These are phyloP conservation scores for Halophytophthora batemanensis DNA, from an alignment of 352 stramenopile species.

Conservation along the genomic window DNA sequence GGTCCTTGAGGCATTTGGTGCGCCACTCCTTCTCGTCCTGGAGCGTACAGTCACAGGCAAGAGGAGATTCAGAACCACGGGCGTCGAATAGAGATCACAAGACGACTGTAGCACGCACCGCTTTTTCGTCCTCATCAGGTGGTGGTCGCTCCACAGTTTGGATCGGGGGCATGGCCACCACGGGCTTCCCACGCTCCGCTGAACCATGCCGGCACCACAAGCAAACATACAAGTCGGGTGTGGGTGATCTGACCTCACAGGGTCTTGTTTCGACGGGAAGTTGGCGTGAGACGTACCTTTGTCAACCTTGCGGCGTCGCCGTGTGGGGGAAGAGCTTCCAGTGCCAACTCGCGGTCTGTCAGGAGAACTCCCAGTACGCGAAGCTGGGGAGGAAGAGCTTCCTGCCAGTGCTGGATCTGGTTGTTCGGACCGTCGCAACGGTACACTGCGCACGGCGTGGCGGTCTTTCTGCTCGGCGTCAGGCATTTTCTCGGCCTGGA, in stretches of 20 bases:
- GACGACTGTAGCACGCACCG: slow-evolving; percentile 12
- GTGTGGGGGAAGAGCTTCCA: background rate
- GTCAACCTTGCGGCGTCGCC: slow-evolving; percentile 6
- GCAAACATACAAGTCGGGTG: background rate
- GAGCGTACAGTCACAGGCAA: background rate
- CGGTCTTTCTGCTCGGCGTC: slow-evolving; percentile 33
- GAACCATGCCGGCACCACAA: no score
- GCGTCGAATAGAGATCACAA: no score
- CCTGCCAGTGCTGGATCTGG: background rate
- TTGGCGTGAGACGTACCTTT: slow-evolving; percentile 9
- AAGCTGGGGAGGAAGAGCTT: slow-evolving; percentile 9
- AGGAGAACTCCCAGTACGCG: slow-evolving; percentile 7
- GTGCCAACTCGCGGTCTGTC: slow-evolving; percentile 10
- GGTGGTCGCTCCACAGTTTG: slow-evolving; percentile 12
- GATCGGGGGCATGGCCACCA: background rate
- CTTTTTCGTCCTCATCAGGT: slow-evolving; percentile 16
- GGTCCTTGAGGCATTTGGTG: slow-evolving; percentile 32
- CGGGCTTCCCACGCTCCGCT: slow-evolving; percentile 7
- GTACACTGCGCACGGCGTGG: slow-evolving; percentile 45
- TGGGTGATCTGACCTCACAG: no score
- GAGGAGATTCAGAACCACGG: no score
- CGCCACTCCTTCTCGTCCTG: slow-evolving; percentile 44
- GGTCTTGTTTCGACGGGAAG: no score
- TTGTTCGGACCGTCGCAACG: slow-evolving; percentile 33
- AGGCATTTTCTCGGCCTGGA: slow-evolving; percentile 23